Percentiles rank a stretch among this genome's conserved stretches.
Conservation (phyloP, 495 filamentous ascomycete genomes). For the Penicillium simplicissimum region DNA sequence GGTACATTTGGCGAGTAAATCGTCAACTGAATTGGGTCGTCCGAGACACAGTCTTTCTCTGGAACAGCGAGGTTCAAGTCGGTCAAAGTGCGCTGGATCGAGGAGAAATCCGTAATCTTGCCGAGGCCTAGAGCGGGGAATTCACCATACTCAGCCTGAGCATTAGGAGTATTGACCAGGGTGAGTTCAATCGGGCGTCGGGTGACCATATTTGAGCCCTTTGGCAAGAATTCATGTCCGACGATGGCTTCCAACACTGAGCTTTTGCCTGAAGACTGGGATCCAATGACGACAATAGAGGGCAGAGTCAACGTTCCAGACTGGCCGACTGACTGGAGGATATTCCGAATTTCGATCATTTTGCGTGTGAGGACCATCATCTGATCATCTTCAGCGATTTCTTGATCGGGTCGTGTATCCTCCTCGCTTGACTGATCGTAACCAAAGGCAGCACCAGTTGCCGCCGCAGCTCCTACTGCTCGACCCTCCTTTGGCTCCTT, state of each 20-base stretch:
- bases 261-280: conserved; percentile 97
- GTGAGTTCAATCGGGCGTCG: conserved; percentile 95
- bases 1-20: conserved; percentile 96
- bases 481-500: conserved; percentile 64
- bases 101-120: conserved; percentile 89
- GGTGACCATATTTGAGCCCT: conserved; percentile 98
- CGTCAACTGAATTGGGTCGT: conserved; percentile 93
- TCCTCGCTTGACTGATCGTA: conserved; percentile 72
- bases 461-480: conserved; percentile 50
- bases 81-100: conserved; percentile 89
- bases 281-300: conserved; percentile 97
- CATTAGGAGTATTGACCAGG: conserved; percentile 90
- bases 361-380: conserved; percentile 99
- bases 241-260: conserved; percentile 97
- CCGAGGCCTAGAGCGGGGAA: conserved; percentile 90
- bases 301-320: conserved; percentile 82
- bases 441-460: conserved; percentile 73
- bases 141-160: conserved; percentile 90
- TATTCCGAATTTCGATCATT: conserved; percentile 98
- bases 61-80: conserved; percentile 94
- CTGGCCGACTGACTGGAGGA: conserved; percentile 88
- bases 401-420: conserved; percentile 61
- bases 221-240: conserved; percentile 96
- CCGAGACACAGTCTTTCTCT: conserved; percentile 85
- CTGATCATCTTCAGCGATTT: conserved; percentile 85